Percentiles rank a stretch among this genome's conserved stretches.
Evolutionary conservation across 1,284 basidiomycete genomes (phyloP).

Genomic region (Sanguinoderma infundibulare): DNA sequence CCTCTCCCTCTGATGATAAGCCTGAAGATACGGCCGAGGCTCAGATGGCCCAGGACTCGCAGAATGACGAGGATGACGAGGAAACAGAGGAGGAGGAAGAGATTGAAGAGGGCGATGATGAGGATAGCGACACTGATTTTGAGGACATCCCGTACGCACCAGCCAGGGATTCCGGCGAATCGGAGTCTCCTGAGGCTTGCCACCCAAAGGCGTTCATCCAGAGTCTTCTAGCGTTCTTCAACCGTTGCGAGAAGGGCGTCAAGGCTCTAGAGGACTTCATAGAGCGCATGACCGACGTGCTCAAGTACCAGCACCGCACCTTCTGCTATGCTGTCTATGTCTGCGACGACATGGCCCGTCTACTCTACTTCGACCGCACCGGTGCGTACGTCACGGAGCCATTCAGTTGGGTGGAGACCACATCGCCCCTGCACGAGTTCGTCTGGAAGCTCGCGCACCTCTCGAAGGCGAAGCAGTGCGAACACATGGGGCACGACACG

Average conservation of each 20-base stretch:
- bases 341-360: not conserved
- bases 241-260: not conserved
- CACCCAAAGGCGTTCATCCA: too few relatives aligned
- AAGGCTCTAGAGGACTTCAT: not conserved
- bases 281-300: not conserved
- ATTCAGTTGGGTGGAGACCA: constrained; percentile 5
- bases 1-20: too few relatives aligned
- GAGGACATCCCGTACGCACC: too few relatives aligned
- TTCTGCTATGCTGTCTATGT: constrained; percentile 2
- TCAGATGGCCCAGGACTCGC: not conserved
- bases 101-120: too few relatives aligned
- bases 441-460: constrained; percentile 17
- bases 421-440: constrained; percentile 7
- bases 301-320: constrained; percentile 4
- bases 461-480: not conserved
- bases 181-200: too few relatives aligned
- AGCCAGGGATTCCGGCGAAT: too few relatives aligned
- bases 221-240: not conserved
- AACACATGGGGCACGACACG: constrained; percentile 20
- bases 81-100: too few relatives aligned
- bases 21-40: not conserved
- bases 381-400: constrained; percentile 10
- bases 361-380: constrained; percentile 13
- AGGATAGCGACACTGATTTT: too few relatives aligned
- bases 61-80: too few relatives aligned